Percentiles rank a stretch among this genome's conserved stretches.
Conservation (phyloP, 352 stramenopile species). For the Blastocystis sp. region DNA sequence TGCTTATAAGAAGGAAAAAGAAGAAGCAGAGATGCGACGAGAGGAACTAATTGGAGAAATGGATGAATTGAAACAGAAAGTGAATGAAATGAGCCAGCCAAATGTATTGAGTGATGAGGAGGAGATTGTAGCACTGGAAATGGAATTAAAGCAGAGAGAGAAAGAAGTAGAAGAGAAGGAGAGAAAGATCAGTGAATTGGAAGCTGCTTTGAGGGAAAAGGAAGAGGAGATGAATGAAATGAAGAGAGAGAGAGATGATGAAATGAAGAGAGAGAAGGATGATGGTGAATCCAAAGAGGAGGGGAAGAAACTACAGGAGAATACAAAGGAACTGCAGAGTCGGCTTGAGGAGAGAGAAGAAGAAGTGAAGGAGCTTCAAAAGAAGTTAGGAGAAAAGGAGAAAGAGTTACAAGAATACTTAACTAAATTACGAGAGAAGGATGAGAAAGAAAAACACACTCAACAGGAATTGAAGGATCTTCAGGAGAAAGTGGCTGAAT, state of each 20-base stretch:
- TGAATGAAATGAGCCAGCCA: not conserved
- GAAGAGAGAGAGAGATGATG: not conserved
- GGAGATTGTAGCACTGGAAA: not conserved
- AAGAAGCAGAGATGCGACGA: not conserved
- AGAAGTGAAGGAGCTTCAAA: not conserved
- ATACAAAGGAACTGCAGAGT: not conserved
- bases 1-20: not conserved
- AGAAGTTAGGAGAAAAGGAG: not conserved
- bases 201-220: not conserved
- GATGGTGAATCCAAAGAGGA: not conserved
- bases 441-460: not conserved
- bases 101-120: constrained; percentile 7
- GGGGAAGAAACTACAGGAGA: not conserved
- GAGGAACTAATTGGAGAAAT: not conserved
- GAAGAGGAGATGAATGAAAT: not conserved
- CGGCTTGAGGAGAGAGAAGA: not conserved
- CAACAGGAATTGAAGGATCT: not conserved
- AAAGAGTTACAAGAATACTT: not conserved
- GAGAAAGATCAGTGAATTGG: not conserved
- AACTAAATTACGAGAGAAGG: not conserved
- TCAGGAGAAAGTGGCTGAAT: not conserved
- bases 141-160: constrained; percentile 28
- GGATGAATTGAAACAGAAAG: not conserved
- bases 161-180: constrained; percentile 19
- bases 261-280: not conserved